phyloP scores from a whole-genome alignment of 2,329 filamentous ascomycete genomes.

The Colletotrichum lupini region DNA sequence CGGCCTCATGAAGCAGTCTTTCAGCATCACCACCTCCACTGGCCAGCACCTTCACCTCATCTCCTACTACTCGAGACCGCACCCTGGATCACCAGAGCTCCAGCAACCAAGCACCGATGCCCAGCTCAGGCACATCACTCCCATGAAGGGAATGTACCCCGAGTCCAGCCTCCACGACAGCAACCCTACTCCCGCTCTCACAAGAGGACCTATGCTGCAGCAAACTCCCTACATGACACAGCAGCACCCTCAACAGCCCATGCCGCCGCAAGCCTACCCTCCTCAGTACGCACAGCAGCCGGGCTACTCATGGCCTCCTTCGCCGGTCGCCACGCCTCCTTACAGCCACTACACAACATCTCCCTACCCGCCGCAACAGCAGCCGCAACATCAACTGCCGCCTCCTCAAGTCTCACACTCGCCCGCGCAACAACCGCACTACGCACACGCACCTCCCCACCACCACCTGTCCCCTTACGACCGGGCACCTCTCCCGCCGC shows the following conservation, averaged over 20 bases:
- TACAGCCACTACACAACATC: conserved; percentile 58
- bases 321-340: conserved; percentile 65
- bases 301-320: conserved; percentile 66
- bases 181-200: conserved; percentile 82
- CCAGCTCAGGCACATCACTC: conserved; percentile 81
- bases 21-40: conserved; percentile 94
- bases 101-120: conserved; percentile 86
- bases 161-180: conserved; percentile 93
- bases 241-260: conserved; percentile 47
- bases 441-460: conserved; percentile 40
- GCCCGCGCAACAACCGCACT: conserved; percentile 44
- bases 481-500: conserved; percentile 50
- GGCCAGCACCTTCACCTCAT: conserved; percentile 95
- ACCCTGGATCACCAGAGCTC: conserved; percentile 77
- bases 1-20: conserved; percentile 99
- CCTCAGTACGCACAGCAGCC: conserved; percentile 53
- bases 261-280: conserved; percentile 49
- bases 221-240: conserved; percentile 48
- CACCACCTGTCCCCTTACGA: conserved; percentile 44
- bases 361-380: conserved; percentile 47
- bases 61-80: conserved; percentile 91
- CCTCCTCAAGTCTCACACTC: conserved; percentile 40
- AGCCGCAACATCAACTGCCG: conserved; percentile 35
- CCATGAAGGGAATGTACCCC: conserved; percentile 95
- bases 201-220: conserved; percentile 75